Conservation (phyloP, 2,329 filamentous ascomycete species). For the Fusarium sp. region DNA sequence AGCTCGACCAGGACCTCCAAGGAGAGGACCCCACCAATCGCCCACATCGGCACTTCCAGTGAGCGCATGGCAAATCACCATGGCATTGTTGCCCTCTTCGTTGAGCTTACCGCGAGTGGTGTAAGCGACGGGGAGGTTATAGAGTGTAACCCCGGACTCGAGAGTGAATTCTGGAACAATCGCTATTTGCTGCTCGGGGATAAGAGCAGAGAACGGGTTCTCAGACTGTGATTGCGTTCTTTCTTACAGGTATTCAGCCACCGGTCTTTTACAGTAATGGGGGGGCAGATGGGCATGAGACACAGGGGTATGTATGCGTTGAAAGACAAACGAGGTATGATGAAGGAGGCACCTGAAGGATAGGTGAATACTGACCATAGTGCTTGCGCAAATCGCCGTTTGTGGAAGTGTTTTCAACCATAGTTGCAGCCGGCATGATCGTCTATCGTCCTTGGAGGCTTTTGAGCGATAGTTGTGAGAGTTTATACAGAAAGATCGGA, state of each 20-base stretch:
- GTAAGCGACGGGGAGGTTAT: constrained; percentile 80
- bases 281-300: not conserved
- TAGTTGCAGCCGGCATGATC: constrained; percentile 39
- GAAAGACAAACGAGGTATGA: not conserved
- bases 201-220: constrained; percentile 89
- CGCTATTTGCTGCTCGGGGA: constrained; percentile 88
- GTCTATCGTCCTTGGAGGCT: constrained; percentile 7
- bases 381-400: constrained; percentile 39
- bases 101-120: constrained; percentile 74
- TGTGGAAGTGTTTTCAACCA: constrained; percentile 43
- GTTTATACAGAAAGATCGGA: constrained; percentile 27
- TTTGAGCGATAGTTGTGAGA: constrained; percentile 18
- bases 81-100: constrained; percentile 72
- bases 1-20: constrained; percentile 81
- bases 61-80: constrained; percentile 86
- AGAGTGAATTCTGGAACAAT: constrained; percentile 91
- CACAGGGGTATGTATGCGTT: not conserved
- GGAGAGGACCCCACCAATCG: constrained; percentile 89
- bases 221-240: constrained; percentile 80
- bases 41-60: constrained; percentile 87
- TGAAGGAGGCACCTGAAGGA: not conserved
- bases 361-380: constrained; percentile 51
- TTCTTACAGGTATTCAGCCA: constrained; percentile 76
- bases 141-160: constrained; percentile 87
- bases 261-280: constrained; percentile 53